Percentiles rank a stretch among this genome's conserved stretches.
Evolutionary conservation across 257 asterid genomes (phyloP).

Genomic region (Plectranthus barbatus): DNA sequence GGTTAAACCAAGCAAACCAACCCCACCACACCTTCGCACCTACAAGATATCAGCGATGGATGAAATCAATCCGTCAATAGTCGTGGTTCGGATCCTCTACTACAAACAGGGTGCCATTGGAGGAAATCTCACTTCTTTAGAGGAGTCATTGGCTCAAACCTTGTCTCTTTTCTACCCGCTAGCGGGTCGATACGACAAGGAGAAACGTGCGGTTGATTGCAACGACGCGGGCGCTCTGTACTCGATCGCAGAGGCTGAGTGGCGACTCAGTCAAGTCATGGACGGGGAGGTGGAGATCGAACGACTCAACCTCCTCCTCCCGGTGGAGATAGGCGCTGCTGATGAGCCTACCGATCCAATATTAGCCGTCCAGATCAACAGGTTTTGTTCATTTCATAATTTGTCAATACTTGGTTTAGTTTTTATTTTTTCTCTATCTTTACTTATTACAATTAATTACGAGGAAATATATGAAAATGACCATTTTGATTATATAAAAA

Average conservation of each 20-base stretch:
- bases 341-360: slow-evolving; percentile 13
- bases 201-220: background rate
- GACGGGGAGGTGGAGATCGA: background rate
- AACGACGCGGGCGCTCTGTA: slow-evolving; percentile 12
- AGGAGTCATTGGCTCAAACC: slow-evolving; percentile 7
- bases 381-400: background rate
- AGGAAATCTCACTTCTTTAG: background rate
- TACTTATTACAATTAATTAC: no score
- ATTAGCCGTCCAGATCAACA: slow-evolving; percentile 10
- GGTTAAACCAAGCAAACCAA: no score
- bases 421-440: no score
- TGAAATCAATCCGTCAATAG: slow-evolving; percentile 16
- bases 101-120: background rate
- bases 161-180: slow-evolving; percentile 9
- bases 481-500: no score
- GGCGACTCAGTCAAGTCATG: background rate
- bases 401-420: no score
- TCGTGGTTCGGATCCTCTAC: slow-evolving; percentile 10
- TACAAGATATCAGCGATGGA: slow-evolving; percentile 15
- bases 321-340: background rate
- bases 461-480: no score
- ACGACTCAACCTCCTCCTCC: slow-evolving; percentile 14
- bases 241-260: slow-evolving; percentile 1
- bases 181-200: slow-evolving; percentile 15
- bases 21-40: no score